phyloP scores from a whole-genome alignment of 805 yeast species.

The Pichia thaimueangensis region DNA sequence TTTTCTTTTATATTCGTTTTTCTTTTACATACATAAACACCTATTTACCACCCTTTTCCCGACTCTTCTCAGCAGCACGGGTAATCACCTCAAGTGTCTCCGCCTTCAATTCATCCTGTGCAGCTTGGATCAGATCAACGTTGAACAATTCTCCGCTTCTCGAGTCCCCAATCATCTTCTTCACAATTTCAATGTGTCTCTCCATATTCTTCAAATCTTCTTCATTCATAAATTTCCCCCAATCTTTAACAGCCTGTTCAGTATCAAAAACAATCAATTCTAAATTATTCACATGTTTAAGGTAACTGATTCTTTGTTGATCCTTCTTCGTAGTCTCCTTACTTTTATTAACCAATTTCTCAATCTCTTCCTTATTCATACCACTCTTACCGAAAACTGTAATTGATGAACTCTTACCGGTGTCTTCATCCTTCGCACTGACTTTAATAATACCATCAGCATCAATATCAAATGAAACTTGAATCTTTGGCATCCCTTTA shows the following conservation, averaged over 20 bases:
- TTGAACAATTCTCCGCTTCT: slow-evolving; percentile 27
- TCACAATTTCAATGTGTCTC: slow-evolving; percentile 22
- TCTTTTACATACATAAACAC: too few species aligned
- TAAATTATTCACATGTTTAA: slow-evolving; percentile 70
- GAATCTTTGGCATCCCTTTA: slow-evolving; percentile 85
- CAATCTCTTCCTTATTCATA: slow-evolving; percentile 82
- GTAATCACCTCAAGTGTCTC: slow-evolving; percentile 25
- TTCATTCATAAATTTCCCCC: slow-evolving; percentile 17
- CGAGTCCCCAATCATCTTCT: slow-evolving; percentile 26
- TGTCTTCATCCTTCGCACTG: slow-evolving; percentile 87
- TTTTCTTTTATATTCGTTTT: too few species aligned
- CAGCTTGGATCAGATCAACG: slow-evolving; percentile 26
- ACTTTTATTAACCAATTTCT: slow-evolving; percentile 84
- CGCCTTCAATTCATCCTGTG: slow-evolving; percentile 30
- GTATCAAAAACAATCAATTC: slow-evolving; percentile 32
- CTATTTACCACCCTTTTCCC: slow-evolving; percentile 5
- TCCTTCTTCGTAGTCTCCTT: slow-evolving; percentile 85
- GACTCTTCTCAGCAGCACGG: slow-evolving; percentile 23
- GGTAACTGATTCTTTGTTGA: slow-evolving; percentile 35
- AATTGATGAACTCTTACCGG: slow-evolving; percentile 89
- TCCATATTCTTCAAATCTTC: slow-evolving; percentile 15
- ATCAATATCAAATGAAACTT: slow-evolving; percentile 90
- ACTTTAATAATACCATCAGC: slow-evolving; percentile 97
- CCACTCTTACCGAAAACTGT: slow-evolving; percentile 97
- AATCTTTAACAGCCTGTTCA: slow-evolving; percentile 28